Conservation (phyloP, 1,139 yeast species). For the Hemisphaericaspora subhashii region DNA sequence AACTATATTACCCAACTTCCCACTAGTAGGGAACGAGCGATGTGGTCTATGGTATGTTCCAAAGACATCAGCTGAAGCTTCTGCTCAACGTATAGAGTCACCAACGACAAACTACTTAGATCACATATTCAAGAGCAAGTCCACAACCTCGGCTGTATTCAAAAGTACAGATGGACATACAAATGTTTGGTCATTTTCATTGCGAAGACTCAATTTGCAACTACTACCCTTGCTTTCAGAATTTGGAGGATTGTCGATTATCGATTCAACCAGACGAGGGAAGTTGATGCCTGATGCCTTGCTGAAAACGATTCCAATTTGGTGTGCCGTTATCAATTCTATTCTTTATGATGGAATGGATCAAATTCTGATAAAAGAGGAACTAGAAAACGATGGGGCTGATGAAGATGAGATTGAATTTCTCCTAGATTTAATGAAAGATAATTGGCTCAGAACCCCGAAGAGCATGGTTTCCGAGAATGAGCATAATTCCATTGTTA, state of each 20-base stretch:
- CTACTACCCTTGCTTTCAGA: constrained; percentile 48
- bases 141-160: constrained; percentile 61
- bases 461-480: constrained; percentile 52
- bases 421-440: constrained; percentile 8
- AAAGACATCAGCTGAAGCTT: constrained; percentile 1
- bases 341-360: constrained; percentile 40
- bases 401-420: constrained; percentile 9
- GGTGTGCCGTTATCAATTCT: constrained; percentile 81
- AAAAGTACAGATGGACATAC: constrained; percentile 92
- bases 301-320: constrained; percentile 82
- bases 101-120: background rate
- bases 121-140: background rate
- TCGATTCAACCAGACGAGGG: constrained; percentile 85
- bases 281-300: constrained; percentile 84
- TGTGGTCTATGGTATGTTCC: constrained; percentile 87
- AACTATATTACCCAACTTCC: constrained; percentile 20
- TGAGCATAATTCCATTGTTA: constrained; percentile 56
- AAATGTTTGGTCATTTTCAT: constrained; percentile 74
- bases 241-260: constrained; percentile 54
- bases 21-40: constrained; percentile 72
- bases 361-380: constrained; percentile 7
- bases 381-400: background rate
- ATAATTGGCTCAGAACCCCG: constrained; percentile 44
- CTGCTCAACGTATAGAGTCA: too few species aligned
- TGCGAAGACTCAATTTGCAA: constrained; percentile 73